These are phyloP conservation scores for Mycena galopus DNA, from an alignment of 768 basidiomycete species.

Conservation along the genomic window DNA sequence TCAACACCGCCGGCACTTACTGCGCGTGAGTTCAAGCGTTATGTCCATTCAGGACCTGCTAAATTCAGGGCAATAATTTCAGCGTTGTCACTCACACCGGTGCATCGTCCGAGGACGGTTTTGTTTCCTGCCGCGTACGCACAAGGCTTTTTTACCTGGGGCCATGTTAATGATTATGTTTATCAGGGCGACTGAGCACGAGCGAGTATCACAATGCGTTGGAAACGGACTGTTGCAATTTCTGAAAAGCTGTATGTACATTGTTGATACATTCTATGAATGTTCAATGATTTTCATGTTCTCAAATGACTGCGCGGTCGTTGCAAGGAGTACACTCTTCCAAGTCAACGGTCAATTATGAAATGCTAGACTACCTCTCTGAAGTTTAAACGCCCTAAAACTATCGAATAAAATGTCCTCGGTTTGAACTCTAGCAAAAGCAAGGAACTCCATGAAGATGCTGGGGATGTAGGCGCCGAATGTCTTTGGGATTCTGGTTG, in stretches of 20 bases:
- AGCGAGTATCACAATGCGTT: not conserved
- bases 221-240: too few species aligned
- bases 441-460: too few species aligned
- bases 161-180: not conserved
- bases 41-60: not conserved
- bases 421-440: too few species aligned
- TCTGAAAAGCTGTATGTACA: too few species aligned
- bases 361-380: too few species aligned
- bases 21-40: conserved; percentile 39
- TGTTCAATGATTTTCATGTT: too few species aligned
- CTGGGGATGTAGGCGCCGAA: not conserved
- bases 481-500: not conserved
- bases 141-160: not conserved
- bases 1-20: conserved; percentile 41
- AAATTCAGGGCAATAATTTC: not conserved
- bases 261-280: too few species aligned
- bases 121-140: conserved; percentile 37
- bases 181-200: conserved; percentile 10
- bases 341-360: too few species aligned
- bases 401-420: too few species aligned
- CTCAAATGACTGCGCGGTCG: too few species aligned
- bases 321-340: too few species aligned
- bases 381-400: too few species aligned
- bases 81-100: conserved; percentile 43
- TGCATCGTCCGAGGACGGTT: conserved; percentile 35